A percentile compares a stretch with the other conserved stretches of the same genome.
These are phyloP conservation scores for Diplodia sapinea DNA, from an alignment of 2,329 filamentous ascomycete species.

Conservation along the genomic window DNA sequence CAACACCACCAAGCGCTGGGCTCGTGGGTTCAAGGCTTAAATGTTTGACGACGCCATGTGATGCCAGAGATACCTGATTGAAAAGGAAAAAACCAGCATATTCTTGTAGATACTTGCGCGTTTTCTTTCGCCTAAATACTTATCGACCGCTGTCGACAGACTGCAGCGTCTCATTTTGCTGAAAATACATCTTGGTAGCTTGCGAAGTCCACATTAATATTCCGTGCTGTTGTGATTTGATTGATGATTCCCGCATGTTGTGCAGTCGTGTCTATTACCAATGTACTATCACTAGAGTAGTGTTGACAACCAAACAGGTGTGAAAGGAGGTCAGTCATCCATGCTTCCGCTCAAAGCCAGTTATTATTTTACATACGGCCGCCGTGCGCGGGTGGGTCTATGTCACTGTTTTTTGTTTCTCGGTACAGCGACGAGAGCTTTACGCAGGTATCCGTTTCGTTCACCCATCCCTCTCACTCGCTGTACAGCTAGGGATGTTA, in stretches of 20 bases:
- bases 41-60: background rate
- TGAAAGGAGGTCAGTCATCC: too few relatives aligned
- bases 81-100: background rate
- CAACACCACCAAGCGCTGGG: slow-evolving; percentile 5
- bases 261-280: background rate
- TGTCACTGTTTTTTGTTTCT: background rate
- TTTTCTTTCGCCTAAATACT: slow-evolving; percentile 3
- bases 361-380: too few relatives aligned
- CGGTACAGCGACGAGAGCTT: background rate
- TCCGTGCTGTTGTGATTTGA: background rate
- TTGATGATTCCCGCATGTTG: background rate
- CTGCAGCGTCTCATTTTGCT: background rate
- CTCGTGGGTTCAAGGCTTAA: slow-evolving; percentile 14
- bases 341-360: too few relatives aligned
- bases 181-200: slow-evolving; percentile 14
- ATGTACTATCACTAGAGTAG: background rate
- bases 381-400: background rate
- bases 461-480: too few relatives aligned
- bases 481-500: too few relatives aligned
- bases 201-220: slow-evolving; percentile 4
- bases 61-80: background rate
- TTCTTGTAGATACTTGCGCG: slow-evolving; percentile 24
- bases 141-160: background rate
- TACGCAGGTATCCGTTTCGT: too few relatives aligned
- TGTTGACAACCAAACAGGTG: too few relatives aligned